Evolutionary conservation across 202 grass and related monocot species (phyloP).

Genomic region (Digitaria exilis): DNA sequence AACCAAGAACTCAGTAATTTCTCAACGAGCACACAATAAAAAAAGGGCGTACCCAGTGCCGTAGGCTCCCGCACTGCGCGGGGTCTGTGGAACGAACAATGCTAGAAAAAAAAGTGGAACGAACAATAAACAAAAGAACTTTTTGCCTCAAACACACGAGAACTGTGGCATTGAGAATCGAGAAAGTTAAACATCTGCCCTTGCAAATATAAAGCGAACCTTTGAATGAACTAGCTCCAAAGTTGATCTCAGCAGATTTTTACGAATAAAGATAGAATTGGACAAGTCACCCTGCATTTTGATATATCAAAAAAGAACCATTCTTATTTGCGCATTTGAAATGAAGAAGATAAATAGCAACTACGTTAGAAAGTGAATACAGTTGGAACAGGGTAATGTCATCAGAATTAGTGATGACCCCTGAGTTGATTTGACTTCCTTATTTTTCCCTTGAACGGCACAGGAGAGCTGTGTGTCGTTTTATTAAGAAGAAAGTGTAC

Average conservation of each 20-base stretch:
- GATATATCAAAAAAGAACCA: constrained; percentile 33
- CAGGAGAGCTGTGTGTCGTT: neutral
- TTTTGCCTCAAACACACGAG: neutral
- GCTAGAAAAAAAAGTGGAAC: constrained; percentile 24
- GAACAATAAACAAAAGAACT: neutral
- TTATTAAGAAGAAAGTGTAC: neutral
- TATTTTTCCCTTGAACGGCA: neutral
- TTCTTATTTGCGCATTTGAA: constrained; percentile 23
- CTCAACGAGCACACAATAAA: too few species aligned
- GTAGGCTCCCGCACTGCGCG: too few species aligned
- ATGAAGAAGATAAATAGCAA: constrained; percentile 1
- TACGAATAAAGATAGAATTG: constrained; percentile 70
- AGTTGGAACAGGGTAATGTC: neutral
- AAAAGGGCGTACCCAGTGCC: too few species aligned
- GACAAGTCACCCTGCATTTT: constrained; percentile 68
- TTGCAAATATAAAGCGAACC: constrained; percentile 49
- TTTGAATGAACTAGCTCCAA: constrained; percentile 72
- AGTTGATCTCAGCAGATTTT: constrained; percentile 77
- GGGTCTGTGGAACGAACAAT: constrained; percentile 2
- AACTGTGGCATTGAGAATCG: neutral
- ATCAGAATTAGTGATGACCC: constrained; percentile 1
- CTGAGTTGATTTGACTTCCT: neutral
- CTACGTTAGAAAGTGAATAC: neutral
- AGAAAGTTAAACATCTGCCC: neutral
- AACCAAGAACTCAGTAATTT: constrained; percentile 11